Conservation (phyloP, 768 basidiomycete species). For the Gloeopeniophorella convolvens region DNA sequence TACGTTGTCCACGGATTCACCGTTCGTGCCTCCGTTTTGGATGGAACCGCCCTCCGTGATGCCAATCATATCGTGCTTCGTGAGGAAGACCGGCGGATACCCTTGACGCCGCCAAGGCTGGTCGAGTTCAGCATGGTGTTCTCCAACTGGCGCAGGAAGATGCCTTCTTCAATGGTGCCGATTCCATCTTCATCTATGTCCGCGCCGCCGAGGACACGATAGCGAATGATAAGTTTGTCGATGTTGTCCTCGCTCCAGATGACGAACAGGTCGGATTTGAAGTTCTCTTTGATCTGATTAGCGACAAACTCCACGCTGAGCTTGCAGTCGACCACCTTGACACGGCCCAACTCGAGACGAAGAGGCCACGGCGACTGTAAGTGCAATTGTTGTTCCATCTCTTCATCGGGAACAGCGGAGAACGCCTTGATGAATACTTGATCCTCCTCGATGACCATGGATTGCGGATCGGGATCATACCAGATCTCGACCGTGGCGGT, state of each 20-base stretch:
- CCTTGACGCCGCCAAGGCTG: slow-evolving; percentile 86
- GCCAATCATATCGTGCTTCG: slow-evolving; percentile 74
- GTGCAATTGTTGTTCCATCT: slow-evolving; percentile 84
- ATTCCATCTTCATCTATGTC: slow-evolving; percentile 86
- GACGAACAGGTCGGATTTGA: slow-evolving; percentile 94
- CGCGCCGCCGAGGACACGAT: slow-evolving; percentile 78
- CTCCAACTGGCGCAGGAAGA: slow-evolving; percentile 93
- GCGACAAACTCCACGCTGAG: slow-evolving; percentile 94
- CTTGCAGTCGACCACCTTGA: slow-evolving; percentile 97
- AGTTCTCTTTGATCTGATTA: slow-evolving; percentile 86
- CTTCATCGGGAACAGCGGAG: slow-evolving; percentile 98
- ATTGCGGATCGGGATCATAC: slow-evolving; percentile 90
- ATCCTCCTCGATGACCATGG: slow-evolving; percentile 96
- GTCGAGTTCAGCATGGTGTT: slow-evolving; percentile 95
- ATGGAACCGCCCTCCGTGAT: slow-evolving; percentile 61
- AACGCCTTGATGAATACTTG: slow-evolving; percentile 93
- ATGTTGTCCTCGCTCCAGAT: slow-evolving; percentile 99
- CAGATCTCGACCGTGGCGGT: slow-evolving; percentile 95
- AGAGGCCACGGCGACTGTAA: slow-evolving; percentile 96
- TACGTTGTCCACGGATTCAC: slow-evolving; percentile 51
- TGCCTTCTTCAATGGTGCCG: slow-evolving; percentile 80
- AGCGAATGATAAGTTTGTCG: slow-evolving; percentile 94
- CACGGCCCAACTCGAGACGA: slow-evolving; percentile 92
- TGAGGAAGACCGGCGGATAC: slow-evolving; percentile 92
- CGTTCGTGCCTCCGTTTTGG: slow-evolving; percentile 17